These are phyloP conservation scores for Zelopaecilomyces penicillatus DNA, from an alignment of 2,329 filamentous ascomycete genomes.

Conservation along the genomic window DNA sequence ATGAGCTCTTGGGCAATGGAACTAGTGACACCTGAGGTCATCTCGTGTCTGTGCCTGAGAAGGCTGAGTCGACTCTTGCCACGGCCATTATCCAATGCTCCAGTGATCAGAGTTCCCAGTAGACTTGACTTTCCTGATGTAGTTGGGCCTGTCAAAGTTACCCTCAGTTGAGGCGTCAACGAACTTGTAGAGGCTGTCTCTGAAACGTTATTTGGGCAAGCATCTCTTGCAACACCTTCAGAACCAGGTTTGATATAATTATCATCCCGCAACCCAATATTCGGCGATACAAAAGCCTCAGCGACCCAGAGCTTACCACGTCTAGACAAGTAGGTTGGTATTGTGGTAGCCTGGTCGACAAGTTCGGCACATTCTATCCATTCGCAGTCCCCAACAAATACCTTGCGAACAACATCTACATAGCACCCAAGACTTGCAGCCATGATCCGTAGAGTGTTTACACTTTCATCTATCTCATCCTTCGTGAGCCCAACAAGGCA, in stretches of 20 bases:
- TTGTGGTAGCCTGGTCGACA: slow-evolving; percentile 17
- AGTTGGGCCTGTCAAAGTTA: slow-evolving; percentile 83
- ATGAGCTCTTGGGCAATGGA: slow-evolving; percentile 91
- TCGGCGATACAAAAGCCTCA: slow-evolving; percentile 79
- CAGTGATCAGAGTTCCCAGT: slow-evolving; percentile 79
- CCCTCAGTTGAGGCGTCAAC: slow-evolving; percentile 65
- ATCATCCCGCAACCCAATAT: slow-evolving; percentile 36
- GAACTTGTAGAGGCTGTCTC: slow-evolving; percentile 28
- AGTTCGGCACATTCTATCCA: slow-evolving; percentile 45
- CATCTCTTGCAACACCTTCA: not conserved
- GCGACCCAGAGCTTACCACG: slow-evolving; percentile 69
- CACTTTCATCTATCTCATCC: slow-evolving; percentile 87
- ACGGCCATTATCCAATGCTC: slow-evolving; percentile 81
- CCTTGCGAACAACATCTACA: slow-evolving; percentile 71
- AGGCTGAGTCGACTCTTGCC: slow-evolving; percentile 84
- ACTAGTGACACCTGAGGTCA: slow-evolving; percentile 84
- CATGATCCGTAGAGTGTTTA: slow-evolving; percentile 80
- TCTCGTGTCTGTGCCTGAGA: slow-evolving; percentile 87
- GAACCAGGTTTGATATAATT: not conserved
- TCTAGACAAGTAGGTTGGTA: slow-evolving; percentile 15
- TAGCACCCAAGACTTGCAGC: slow-evolving; percentile 83
- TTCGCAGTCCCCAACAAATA: slow-evolving; percentile 79
- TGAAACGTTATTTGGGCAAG: not conserved
- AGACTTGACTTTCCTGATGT: slow-evolving; percentile 89
- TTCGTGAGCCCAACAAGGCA: slow-evolving; percentile 79